Conservation (phyloP, 2,329 filamentous ascomycete genomes). For the Cladosporium austrohemisphaericum region DNA sequence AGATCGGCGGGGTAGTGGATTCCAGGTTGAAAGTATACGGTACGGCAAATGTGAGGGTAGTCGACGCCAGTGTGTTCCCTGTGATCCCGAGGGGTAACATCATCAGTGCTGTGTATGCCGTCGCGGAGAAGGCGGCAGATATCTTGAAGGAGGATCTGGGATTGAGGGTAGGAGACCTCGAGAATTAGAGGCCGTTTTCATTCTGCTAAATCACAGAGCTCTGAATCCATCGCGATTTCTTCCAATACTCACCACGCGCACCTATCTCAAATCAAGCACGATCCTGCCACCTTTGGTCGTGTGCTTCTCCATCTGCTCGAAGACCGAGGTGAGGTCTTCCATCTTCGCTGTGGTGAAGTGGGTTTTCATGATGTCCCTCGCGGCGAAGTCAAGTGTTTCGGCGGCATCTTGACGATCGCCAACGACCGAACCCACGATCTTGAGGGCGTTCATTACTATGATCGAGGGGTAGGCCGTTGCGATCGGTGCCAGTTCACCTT, state of each 20-base stretch:
- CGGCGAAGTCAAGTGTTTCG: conserved; percentile 47
- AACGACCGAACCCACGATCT: conserved; percentile 45
- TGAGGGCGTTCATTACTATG: conserved; percentile 41
- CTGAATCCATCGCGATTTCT: no score
- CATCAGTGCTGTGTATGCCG: conserved; percentile 28
- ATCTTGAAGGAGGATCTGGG: conserved; percentile 27
- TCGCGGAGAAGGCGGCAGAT: conserved; percentile 33
- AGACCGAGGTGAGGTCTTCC: conserved; percentile 44
- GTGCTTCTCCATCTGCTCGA: conserved; percentile 46
- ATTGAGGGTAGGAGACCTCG: not conserved
- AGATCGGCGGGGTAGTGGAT: conserved; percentile 33
- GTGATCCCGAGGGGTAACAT: conserved; percentile 32
- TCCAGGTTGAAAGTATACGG: conserved; percentile 36
- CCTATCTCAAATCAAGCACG: conserved; percentile 41
- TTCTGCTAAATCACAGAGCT: no score
- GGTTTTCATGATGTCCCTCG: conserved; percentile 44
- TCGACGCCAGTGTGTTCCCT: conserved; percentile 36
- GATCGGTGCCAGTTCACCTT: conserved; percentile 46
- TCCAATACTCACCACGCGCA: no score
- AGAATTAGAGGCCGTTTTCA: no score
- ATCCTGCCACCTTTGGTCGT: conserved; percentile 46
- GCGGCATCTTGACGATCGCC: conserved; percentile 47
- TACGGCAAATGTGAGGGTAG: conserved; percentile 34
- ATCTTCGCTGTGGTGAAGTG: conserved; percentile 46
- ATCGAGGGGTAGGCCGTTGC: conserved; percentile 39